Conservation (phyloP, 2,329 filamentous ascomycete genomes). For the Botrytis cinerea region DNA sequence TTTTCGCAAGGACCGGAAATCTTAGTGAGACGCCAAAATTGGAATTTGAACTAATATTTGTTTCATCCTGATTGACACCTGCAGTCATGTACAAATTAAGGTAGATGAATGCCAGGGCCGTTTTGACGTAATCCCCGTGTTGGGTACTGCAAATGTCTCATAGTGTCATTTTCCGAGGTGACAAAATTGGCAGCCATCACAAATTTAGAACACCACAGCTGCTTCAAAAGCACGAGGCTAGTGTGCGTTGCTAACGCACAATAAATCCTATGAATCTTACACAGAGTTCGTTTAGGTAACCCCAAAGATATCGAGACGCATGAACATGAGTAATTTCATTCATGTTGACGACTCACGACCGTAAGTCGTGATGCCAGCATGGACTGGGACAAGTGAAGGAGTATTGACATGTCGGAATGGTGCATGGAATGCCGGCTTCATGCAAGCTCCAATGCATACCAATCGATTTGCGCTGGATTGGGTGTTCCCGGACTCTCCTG, state of each 20-base stretch:
- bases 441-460: background rate
- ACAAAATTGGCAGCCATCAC: constrained; percentile 4
- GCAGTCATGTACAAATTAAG: constrained; percentile 20
- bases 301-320: constrained; percentile 3
- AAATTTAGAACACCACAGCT: background rate
- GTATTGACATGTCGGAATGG: background rate
- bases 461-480: background rate
- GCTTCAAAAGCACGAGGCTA: constrained; percentile 1
- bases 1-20: constrained; percentile 2
- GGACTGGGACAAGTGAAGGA: background rate
- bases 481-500: background rate
- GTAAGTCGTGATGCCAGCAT: constrained; percentile 15
- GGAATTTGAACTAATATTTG: constrained; percentile 6
- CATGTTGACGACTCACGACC: constrained; percentile 8
- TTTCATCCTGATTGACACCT: constrained; percentile 24
- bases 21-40: constrained; percentile 18
- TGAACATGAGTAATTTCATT: constrained; percentile 4
- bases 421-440: background rate
- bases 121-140: constrained; percentile 12
- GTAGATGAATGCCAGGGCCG: constrained; percentile 2
- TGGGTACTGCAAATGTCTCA: background rate
- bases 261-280: constrained; percentile 10
- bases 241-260: constrained; percentile 9
- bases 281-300: background rate
- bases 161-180: constrained; percentile 8